A percentile compares a stretch with the other conserved stretches of the same genome.
Conservation (phyloP, 768 basidiomycete genomes). For the Polyporus arcularius region DNA sequence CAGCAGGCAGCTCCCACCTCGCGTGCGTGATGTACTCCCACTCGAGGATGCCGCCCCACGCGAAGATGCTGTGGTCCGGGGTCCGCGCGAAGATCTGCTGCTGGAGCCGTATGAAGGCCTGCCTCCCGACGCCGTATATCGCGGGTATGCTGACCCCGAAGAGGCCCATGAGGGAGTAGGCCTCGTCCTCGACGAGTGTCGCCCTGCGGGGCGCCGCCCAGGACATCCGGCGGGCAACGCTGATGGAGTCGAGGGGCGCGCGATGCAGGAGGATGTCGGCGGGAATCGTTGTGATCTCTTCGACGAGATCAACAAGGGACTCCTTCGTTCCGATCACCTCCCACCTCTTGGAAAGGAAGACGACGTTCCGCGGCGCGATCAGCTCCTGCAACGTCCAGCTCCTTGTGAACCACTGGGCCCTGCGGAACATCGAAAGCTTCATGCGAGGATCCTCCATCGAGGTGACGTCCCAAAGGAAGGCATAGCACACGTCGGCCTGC, state of each 20-base stretch:
- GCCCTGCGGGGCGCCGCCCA: slow-evolving; percentile 12
- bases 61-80: slow-evolving; percentile 12
- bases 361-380: slow-evolving; percentile 7
- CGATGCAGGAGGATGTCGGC: slow-evolving; percentile 6
- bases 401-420: slow-evolving; percentile 6
- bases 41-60: slow-evolving; percentile 8
- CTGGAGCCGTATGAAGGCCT: slow-evolving; percentile 14
- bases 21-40: background rate
- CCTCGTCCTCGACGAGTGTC: slow-evolving; percentile 15
- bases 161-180: slow-evolving; percentile 19
- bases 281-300: slow-evolving; percentile 7
- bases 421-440: background rate
- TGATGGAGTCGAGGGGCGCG: background rate
- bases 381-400: slow-evolving; percentile 18
- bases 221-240: slow-evolving; percentile 14
- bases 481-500: slow-evolving; percentile 11
- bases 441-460: slow-evolving; percentile 2
- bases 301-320: slow-evolving; percentile 3
- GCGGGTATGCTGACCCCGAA: slow-evolving; percentile 12
- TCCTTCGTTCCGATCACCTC: slow-evolving; percentile 4
- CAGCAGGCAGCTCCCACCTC: background rate
- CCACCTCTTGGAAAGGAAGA: slow-evolving; percentile 13
- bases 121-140: slow-evolving; percentile 9
- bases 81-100: slow-evolving; percentile 8
- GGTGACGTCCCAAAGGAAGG: slow-evolving; percentile 7